These are phyloP conservation scores for Eucalyptus marginata DNA, from an alignment of 345 rosid species.

Conservation along the genomic window DNA sequence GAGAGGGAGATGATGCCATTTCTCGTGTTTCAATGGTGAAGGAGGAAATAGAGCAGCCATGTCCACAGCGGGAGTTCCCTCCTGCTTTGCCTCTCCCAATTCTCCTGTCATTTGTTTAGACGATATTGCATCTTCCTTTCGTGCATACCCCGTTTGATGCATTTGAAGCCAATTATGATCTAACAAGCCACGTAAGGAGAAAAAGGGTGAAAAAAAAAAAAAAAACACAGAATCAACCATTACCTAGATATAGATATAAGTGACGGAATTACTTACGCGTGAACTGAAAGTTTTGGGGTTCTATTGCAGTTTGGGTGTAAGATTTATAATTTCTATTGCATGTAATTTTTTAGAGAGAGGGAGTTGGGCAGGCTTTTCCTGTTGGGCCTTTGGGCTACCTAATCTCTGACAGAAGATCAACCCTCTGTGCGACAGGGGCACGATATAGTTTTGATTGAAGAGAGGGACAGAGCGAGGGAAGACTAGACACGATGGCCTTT, in stretches of 20 bases:
- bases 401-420: not conserved
- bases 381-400: not conserved
- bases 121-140: not conserved
- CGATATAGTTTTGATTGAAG: not conserved
- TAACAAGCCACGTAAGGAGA: not conserved
- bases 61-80: not conserved
- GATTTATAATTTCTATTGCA: not conserved
- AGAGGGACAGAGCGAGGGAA: not conserved
- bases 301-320: accelerated
- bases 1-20: not conserved
- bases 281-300: accelerated
- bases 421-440: not conserved
- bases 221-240: accelerated
- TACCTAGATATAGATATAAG: not conserved
- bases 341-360: not conserved
- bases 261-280: accelerated
- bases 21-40: not conserved
- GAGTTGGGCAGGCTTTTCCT: not conserved
- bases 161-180: not conserved
- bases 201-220: not conserved
- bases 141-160: accelerated
- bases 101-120: not conserved
- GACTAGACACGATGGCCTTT: not conserved
- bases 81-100: not conserved
- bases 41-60: not conserved